Evolutionary conservation across 1,284 basidiomycete genomes (phyloP).

Genomic region (Exobasidium rhododendri): DNA sequence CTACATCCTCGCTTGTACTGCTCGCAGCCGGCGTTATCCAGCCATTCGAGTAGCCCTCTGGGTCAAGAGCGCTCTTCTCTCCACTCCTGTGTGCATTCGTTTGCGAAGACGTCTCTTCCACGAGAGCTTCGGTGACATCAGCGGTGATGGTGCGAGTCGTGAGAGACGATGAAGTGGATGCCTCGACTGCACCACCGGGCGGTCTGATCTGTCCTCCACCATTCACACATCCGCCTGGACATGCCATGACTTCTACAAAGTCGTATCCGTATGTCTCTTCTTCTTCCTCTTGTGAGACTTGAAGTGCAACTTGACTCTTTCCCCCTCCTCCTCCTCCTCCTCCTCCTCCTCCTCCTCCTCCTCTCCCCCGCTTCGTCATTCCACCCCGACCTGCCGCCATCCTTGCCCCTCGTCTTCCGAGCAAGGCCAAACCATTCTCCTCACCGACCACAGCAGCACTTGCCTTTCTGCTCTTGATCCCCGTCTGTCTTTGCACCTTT

Average conservation of each 20-base stretch:
- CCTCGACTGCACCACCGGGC: slow-evolving; percentile 22
- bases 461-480: slow-evolving; percentile 58
- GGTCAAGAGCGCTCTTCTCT: slow-evolving; percentile 14
- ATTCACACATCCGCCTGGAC: slow-evolving; percentile 94
- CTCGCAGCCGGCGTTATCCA: slow-evolving; percentile 6
- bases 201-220: slow-evolving; percentile 77
- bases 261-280: slow-evolving; percentile 69
- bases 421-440: background rate
- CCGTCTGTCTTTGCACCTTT: slow-evolving; percentile 63
- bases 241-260: slow-evolving; percentile 99
- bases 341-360: slow-evolving; percentile 58
- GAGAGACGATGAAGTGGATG: slow-evolving; percentile 2
- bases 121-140: slow-evolving; percentile 9
- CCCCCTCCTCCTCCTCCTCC: slow-evolving; percentile 55
- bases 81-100: background rate
- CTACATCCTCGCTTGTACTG: slow-evolving; percentile 9
- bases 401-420: slow-evolving; percentile 13
- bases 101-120: background rate
- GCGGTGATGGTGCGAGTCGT: slow-evolving; percentile 8
- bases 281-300: slow-evolving; percentile 33
- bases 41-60: slow-evolving; percentile 17
- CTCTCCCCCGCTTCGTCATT: slow-evolving; percentile 59
- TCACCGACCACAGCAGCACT: slow-evolving; percentile 20
- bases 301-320: slow-evolving; percentile 47
- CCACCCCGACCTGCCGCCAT: slow-evolving; percentile 37